Percentiles rank a stretch among this genome's conserved stretches.
These are phyloP conservation scores for Lipomyces spencermartinsiae DNA, from an alignment of 805 yeast genomes.

Conservation along the genomic window DNA sequence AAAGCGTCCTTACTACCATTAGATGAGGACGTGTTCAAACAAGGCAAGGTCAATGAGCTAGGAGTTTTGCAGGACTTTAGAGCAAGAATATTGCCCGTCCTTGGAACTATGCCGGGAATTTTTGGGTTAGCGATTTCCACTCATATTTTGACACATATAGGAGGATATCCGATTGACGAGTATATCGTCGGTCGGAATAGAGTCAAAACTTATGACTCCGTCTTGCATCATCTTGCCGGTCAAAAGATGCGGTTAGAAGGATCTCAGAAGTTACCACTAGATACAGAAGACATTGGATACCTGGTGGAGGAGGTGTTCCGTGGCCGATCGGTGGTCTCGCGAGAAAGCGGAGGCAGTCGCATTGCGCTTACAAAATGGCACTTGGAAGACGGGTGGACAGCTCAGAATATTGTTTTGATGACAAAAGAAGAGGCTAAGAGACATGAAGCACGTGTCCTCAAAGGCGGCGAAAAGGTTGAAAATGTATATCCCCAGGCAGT, in stretches of 20 bases:
- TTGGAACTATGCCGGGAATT: conserved; percentile 97
- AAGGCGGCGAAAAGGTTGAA: conserved; percentile 46
- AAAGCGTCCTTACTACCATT: conserved; percentile 88
- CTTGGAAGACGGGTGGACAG: conserved; percentile 63
- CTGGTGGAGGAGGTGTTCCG: conserved; percentile 89
- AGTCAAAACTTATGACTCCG: conserved; percentile 80
- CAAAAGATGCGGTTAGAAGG: conserved; percentile 83
- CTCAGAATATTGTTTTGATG: conserved; percentile 84
- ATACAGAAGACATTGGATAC: conserved; percentile 74
- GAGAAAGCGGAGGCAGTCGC: conserved; percentile 70
- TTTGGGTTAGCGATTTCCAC: conserved; percentile 93
- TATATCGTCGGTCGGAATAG: conserved; percentile 91
- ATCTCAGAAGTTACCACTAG: conserved; percentile 67
- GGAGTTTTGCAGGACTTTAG: conserved; percentile 89
- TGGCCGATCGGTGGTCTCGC: conserved; percentile 86
- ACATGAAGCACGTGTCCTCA: conserved; percentile 78
- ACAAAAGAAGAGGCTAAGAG: conserved; percentile 82
- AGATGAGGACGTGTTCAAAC: conserved; percentile 77
- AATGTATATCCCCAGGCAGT: conserved; percentile 69
- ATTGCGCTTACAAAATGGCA: conserved; percentile 87
- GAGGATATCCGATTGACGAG: conserved; percentile 74
- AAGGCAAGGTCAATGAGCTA: conserved; percentile 85
- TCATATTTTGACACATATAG: conserved; percentile 73
- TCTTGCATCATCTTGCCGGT: conserved; percentile 81
- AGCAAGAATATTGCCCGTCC: conserved; percentile 91